Conservation (phyloP, 1,139 yeast genomes). For the Yamadazyma atmosphaerica region DNA sequence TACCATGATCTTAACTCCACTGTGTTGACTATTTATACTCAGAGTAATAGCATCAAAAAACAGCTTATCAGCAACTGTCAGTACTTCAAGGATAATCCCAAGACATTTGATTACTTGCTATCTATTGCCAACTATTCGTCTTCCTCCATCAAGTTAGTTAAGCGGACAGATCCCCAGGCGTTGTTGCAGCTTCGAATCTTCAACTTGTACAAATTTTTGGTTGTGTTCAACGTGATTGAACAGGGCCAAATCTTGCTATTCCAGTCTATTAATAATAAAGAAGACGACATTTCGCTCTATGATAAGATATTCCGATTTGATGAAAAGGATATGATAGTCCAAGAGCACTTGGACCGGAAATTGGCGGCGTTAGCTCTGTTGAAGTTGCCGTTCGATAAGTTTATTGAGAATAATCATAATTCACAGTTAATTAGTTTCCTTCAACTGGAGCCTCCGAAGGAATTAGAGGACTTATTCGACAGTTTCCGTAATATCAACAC, state of each 20-base stretch:
- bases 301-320: conserved; percentile 44
- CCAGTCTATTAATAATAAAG: conserved; percentile 22
- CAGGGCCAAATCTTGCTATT: conserved; percentile 34
- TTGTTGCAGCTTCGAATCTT: conserved; percentile 40
- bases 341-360: conserved; percentile 39
- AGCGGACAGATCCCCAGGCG: conserved; percentile 39
- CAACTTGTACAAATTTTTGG: conserved; percentile 41
- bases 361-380: conserved; percentile 26
- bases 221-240: conserved; percentile 35
- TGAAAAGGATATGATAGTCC: conserved; percentile 38
- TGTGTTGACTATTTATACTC: conserved; percentile 35
- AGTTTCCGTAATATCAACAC: conserved; percentile 14
- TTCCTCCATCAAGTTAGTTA: conserved; percentile 39
- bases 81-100: conserved; percentile 31
- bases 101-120: conserved; percentile 39
- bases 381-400: conserved; percentile 29
- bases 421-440: conserved; percentile 20
- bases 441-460: conserved; percentile 15
- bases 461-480: conserved; percentile 18
- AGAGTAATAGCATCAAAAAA: conserved; percentile 40
- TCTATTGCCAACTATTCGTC: conserved; percentile 47
- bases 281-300: conserved; percentile 32
- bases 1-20: conserved; percentile 41
- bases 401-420: conserved; percentile 25
- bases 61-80: conserved; percentile 33